phyloP scores from a whole-genome alignment of 2,329 filamentous ascomycete genomes.

The Colletotrichum musicola region DNA sequence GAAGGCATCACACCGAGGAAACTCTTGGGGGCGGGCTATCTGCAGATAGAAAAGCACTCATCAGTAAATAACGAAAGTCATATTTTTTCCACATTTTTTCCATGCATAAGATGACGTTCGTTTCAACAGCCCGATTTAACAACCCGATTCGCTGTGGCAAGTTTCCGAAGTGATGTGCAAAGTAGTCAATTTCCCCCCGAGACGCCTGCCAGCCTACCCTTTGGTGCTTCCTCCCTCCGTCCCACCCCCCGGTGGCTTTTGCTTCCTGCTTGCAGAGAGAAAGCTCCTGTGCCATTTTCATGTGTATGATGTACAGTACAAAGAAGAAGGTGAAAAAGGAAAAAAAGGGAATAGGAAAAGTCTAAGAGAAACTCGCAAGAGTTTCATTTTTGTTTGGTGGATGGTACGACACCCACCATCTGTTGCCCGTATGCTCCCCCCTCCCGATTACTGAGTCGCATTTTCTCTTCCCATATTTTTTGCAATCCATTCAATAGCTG shows the following conservation, averaged over 20 bases:
- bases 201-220: conserved; percentile 5
- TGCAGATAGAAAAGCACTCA: conserved; percentile 7
- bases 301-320: conserved; percentile 31
- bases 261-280: too few relatives aligned
- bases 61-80: conserved; percentile 14
- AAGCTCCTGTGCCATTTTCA: neutral
- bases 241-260: too few relatives aligned
- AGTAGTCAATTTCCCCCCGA: conserved; percentile 1
- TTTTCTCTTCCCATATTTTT: too few relatives aligned
- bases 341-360: neutral
- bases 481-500: too few relatives aligned
- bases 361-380: too few relatives aligned
- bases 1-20: neutral
- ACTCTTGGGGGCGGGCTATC: neutral
- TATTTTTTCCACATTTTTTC: neutral
- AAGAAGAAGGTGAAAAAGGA: conserved; percentile 13
- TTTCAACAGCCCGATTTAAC: neutral
- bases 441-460: too few relatives aligned
- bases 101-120: neutral
- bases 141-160: neutral
- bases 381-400: too few relatives aligned
- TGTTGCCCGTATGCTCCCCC: too few relatives aligned
- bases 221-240: neutral
- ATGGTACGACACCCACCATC: too few relatives aligned
- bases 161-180: too few relatives aligned